Percentiles rank a stretch among this genome's conserved stretches.
phyloP scores from a whole-genome alignment of 495 filamentous ascomycete species.

The Pseudomonodictys pantanalensis region DNA sequence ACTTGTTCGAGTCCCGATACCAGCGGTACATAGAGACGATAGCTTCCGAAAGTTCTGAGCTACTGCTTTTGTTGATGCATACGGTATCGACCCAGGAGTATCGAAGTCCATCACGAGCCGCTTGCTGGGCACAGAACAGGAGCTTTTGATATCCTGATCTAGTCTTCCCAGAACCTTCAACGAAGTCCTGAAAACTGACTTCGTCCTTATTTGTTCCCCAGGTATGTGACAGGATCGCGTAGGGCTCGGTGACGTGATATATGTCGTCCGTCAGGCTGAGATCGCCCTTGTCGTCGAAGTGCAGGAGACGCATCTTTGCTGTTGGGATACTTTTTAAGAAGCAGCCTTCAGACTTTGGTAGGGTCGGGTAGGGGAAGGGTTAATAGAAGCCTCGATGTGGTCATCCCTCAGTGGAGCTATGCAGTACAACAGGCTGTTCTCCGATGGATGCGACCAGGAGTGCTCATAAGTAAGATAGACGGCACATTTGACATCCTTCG shows the following conservation, averaged over 20 bases:
- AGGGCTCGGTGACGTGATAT: background rate
- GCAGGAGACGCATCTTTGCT: background rate
- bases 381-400: too few species aligned
- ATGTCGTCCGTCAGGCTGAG: slow-evolving; percentile 30
- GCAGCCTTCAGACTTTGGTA: too few species aligned
- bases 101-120: background rate
- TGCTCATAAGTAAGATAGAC: too few species aligned
- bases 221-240: slow-evolving; percentile 12
- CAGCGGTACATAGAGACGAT: slow-evolving; percentile 2
- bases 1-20: background rate
- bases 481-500: too few species aligned
- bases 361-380: too few species aligned
- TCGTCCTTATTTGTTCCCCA: slow-evolving; percentile 4
- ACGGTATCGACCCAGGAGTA: background rate
- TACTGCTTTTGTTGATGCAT: too few species aligned
- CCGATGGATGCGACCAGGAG: too few species aligned
- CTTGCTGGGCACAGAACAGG: slow-evolving; percentile 5
- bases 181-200: slow-evolving; percentile 6
- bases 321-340: too few species aligned
- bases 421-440: too few species aligned
- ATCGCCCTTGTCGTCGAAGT: slow-evolving; percentile 22
- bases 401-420: too few species aligned
- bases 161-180: background rate
- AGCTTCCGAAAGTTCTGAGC: background rate
- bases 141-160: slow-evolving; percentile 13